phyloP scores from a whole-genome alignment of 2,329 filamentous ascomycete genomes.

The Fusarium compactum region DNA sequence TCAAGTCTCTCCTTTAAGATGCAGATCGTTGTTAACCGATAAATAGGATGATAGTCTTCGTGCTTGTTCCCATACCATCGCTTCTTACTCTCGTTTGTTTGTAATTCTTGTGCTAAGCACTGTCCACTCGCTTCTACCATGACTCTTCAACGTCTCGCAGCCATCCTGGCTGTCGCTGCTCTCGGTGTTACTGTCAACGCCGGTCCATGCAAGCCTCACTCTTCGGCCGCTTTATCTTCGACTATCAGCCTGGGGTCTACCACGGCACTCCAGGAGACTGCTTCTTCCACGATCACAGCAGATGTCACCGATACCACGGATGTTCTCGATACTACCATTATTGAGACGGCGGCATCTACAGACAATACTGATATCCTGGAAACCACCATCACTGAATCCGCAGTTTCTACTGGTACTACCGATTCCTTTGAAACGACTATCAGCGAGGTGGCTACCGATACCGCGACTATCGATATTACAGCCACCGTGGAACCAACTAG shows the following conservation, averaged over 20 bases:
- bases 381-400: too few species aligned
- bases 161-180: neutral
- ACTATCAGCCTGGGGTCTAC: neutral
- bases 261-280: neutral
- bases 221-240: neutral
- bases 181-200: neutral
- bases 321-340: neutral
- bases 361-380: neutral
- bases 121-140: conserved; percentile 3
- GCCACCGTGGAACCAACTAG: neutral
- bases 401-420: neutral
- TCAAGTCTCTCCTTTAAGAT: too few species aligned
- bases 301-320: neutral
- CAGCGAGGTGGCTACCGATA: neutral
- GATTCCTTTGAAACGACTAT: neutral
- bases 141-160: conserved; percentile 5
- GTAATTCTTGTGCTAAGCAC: conserved; percentile 5
- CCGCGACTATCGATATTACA: too few species aligned
- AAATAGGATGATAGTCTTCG: too few species aligned
- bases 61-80: too few species aligned
- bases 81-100: neutral
- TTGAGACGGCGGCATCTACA: neutral
- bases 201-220: conserved; percentile 7
- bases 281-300: neutral
- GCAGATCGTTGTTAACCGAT: too few species aligned